Base-by-base conservation (phyloP, 2,329 filamentous ascomycete species). In the Scytalidium sp. region DNA sequence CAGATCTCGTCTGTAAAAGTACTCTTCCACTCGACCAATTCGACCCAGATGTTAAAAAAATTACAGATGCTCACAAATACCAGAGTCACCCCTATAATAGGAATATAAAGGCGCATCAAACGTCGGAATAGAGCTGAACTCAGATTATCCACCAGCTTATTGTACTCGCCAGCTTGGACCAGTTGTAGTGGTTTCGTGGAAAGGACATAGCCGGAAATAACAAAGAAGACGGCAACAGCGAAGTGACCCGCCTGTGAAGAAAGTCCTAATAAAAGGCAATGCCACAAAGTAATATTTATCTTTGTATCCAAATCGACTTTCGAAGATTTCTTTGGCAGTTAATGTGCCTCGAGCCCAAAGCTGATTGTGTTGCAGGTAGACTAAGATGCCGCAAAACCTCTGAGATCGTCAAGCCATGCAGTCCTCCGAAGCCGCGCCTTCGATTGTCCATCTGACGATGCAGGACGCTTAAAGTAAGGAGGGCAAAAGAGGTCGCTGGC, bases 171-270 rank as follows among this genome's bases (percentile, higher is more conserved):
- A 2, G 66, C 59, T 29, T 72, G 69, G 1, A 75, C 67, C 20
- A 68, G 58, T 20, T 61, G 62, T 32, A 78, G 56, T 1, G 74
- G 71, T 52, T 73, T 73, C 43, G 67, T 63, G 2, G 73, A 71
- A 17, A 77, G 64, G 0, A 69, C 74, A 50, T 75, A 75, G 17
- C 75, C 75, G 1, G 74, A 76, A 23, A 78, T 73, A 50, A 77
- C 67, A 58, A 77, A 78, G 63, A 77, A 76, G 39, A 76, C 65
- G 52, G 73, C n/a, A 69, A 81, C 78, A 4, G 83, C 79, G 42
- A 78, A 79, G 66, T 86, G 80, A n/a, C 1, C 83, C 80, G 2
- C 83, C 80, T 2, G 74, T 72, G 61, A 86, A 84, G 57, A 87
- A 75, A 27, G 72, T 70, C 22, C 85, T 73, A 27, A 89, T 63